Evolutionary conservation across 73 alveolate species (phyloP).

Genomic region (Tetrahymena thermophila): DNA sequence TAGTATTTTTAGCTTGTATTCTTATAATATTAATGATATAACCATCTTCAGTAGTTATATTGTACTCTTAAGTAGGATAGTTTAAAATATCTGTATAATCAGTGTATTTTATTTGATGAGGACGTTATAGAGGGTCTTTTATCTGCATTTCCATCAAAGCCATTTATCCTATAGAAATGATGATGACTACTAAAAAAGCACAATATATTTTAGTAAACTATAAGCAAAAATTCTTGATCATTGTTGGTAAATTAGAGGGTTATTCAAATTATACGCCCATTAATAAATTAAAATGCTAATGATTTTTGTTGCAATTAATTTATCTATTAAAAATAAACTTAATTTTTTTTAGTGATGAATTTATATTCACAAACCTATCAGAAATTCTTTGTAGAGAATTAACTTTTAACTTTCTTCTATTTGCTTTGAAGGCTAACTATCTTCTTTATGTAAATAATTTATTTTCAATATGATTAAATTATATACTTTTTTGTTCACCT

Average conservation of each 20-base stretch:
- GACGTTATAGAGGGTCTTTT: neutral
- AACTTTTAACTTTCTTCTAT: neutral
- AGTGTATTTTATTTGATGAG: neutral
- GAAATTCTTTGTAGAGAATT: neutral
- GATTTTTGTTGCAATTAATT: neutral
- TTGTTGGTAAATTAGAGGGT: neutral
- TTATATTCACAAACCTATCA: neutral
- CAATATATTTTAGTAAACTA: neutral
- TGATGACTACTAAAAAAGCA: neutral
- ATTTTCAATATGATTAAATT: neutral
- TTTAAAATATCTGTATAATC: neutral
- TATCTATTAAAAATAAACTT: neutral
- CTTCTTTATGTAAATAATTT: neutral
- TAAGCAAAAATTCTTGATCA: neutral
- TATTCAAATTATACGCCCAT: neutral
- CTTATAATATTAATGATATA: neutral
- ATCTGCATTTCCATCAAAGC: neutral
- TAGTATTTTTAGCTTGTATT: neutral
- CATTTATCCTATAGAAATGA: neutral
- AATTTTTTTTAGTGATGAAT: too few relatives aligned
- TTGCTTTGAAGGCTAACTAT: neutral
- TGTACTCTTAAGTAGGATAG: neutral
- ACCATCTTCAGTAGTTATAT: neutral
- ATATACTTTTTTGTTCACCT: neutral
- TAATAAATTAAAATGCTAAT: neutral